These are phyloP conservation scores for Penicillium psychrofluorescens DNA, from an alignment of 495 filamentous ascomycete species.

Conservation along the genomic window DNA sequence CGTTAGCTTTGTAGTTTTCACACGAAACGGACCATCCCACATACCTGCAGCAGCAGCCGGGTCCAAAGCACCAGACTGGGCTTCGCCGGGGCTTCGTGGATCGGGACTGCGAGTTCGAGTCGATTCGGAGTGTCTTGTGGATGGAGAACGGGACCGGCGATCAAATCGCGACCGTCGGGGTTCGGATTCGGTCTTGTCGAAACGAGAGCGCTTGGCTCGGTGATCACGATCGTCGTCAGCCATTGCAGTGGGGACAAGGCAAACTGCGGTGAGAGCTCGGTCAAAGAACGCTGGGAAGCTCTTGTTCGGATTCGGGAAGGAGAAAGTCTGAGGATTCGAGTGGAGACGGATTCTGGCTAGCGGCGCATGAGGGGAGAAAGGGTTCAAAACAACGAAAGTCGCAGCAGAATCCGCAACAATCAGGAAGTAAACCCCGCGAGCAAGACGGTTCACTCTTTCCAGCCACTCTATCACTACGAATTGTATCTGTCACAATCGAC, in stretches of 20 bases:
- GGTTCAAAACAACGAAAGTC: too few species aligned
- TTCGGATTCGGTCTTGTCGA: constrained; percentile 81
- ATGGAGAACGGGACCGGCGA: constrained; percentile 78
- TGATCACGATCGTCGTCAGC: constrained; percentile 71
- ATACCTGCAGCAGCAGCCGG: constrained; percentile 84
- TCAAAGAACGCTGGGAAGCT: constrained; percentile 2
- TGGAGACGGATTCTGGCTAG: not conserved
- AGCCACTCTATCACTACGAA: not conserved
- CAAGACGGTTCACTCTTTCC: not conserved
- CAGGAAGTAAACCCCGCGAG: too few species aligned
- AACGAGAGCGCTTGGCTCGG: constrained; percentile 79
- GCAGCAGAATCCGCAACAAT: too few species aligned
- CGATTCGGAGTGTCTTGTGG: constrained; percentile 51
- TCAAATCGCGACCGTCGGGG: constrained; percentile 74
- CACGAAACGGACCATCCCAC: constrained; percentile 2
- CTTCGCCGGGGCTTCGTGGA: constrained; percentile 41
- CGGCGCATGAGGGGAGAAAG: too few species aligned
- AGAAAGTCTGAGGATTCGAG: not conserved
- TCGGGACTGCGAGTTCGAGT: constrained; percentile 66
- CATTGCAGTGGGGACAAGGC: constrained; percentile 41
- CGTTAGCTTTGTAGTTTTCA: constrained; percentile 12
- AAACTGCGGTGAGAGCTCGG: not conserved
- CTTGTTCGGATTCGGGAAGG: constrained; percentile 17
- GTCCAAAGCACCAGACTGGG: constrained; percentile 43
- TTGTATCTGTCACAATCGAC: too few species aligned